These are phyloP conservation scores for Mycena filopes DNA, from an alignment of 768 basidiomycete genomes.

Conservation along the genomic window DNA sequence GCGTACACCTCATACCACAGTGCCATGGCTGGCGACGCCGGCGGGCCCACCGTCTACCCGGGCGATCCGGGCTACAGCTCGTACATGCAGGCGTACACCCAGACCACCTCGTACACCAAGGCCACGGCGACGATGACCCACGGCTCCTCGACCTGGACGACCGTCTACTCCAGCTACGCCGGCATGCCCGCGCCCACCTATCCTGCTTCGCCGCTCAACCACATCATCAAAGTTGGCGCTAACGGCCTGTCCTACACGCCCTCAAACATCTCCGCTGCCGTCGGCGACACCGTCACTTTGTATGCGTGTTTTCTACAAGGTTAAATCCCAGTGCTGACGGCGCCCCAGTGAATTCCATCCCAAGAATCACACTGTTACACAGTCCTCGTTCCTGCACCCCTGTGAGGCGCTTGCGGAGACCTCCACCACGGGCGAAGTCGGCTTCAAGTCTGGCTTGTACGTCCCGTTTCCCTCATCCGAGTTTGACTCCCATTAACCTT, in stretches of 20 bases:
- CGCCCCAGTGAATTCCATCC: conserved; percentile 32
- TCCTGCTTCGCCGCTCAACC: conserved; percentile 18
- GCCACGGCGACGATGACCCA: conserved; percentile 47
- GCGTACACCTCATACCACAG: no score
- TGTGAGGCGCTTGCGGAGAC: conserved; percentile 35
- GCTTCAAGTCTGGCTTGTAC: conserved; percentile 44
- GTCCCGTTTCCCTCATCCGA: not conserved
- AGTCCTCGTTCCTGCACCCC: conserved; percentile 42
- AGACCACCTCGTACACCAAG: conserved; percentile 36
- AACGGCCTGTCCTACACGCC: conserved; percentile 31
- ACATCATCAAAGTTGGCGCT: conserved; percentile 34
- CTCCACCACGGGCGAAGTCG: conserved; percentile 12
- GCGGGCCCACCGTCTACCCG: no score
- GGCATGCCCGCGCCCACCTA: conserved; percentile 17
- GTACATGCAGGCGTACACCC: conserved; percentile 35
- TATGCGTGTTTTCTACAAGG: not conserved
- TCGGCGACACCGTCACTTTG: conserved; percentile 37
- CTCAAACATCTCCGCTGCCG: conserved; percentile 27
- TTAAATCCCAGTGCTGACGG: no score
- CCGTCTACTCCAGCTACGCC: conserved; percentile 39
- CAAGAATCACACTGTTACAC: conserved; percentile 46
- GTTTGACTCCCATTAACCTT: not conserved
- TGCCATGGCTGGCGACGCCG: no score
- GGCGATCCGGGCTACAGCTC: no score
- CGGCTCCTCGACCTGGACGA: conserved; percentile 33